Evolutionary conservation across 2,329 filamentous ascomycete species (phyloP).

Genomic region (Nannizzia gypsea): DNA sequence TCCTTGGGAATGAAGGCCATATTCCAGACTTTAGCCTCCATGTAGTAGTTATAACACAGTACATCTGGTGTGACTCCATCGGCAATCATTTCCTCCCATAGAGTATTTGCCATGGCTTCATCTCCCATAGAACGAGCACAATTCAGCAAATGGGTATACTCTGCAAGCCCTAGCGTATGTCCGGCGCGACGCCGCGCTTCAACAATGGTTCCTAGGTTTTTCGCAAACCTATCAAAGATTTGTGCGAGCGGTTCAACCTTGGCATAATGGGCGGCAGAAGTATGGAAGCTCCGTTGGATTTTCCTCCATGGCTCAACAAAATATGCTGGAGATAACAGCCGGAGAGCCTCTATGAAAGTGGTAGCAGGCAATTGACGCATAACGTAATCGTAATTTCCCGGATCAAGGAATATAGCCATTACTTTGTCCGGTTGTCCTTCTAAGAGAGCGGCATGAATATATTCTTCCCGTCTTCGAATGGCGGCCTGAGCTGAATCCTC

Average conservation of each 20-base stretch:
- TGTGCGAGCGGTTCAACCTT: slow-evolving; percentile 27
- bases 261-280: slow-evolving; percentile 35
- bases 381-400: slow-evolving; percentile 21
- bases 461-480: background rate
- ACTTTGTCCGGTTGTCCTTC: slow-evolving; percentile 32
- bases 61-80: slow-evolving; percentile 34
- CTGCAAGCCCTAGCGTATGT: slow-evolving; percentile 31
- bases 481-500: background rate
- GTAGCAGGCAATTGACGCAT: slow-evolving; percentile 37
- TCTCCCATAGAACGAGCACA: slow-evolving; percentile 41
- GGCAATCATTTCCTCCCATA: slow-evolving; percentile 38
- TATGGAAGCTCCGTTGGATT: slow-evolving; percentile 41
- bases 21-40: slow-evolving; percentile 41
- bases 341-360: slow-evolving; percentile 53
- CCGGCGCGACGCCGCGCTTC: slow-evolving; percentile 27
- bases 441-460: slow-evolving; percentile 17
- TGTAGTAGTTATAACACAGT: slow-evolving; percentile 44
- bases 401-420: slow-evolving; percentile 26
- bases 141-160: slow-evolving; percentile 44
- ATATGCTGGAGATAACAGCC: slow-evolving; percentile 47
- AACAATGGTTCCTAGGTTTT: slow-evolving; percentile 29
- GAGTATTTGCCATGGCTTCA: slow-evolving; percentile 29
- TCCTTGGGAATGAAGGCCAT: slow-evolving; percentile 29
- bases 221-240: slow-evolving; percentile 31
- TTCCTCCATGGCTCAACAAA: slow-evolving; percentile 38